A percentile compares a stretch with the other conserved stretches of the same genome.
These are phyloP conservation scores for Huntiella abstrusa DNA, from an alignment of 2,329 filamentous ascomycete genomes.

Conservation along the genomic window DNA sequence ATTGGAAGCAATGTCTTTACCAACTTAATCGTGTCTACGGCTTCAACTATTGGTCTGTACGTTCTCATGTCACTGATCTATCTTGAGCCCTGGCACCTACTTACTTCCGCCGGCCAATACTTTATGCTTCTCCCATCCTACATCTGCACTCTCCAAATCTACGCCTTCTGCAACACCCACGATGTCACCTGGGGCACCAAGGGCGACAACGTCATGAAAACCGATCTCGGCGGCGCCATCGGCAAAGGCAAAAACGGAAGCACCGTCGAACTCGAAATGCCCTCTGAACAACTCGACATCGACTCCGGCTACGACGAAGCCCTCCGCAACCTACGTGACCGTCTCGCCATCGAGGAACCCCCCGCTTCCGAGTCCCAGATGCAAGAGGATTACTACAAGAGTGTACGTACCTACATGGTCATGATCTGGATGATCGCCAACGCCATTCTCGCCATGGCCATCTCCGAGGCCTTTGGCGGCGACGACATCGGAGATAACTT, in stretches of 20 bases:
- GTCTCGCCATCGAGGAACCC: constrained; percentile 56
- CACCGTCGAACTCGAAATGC: constrained; percentile 92
- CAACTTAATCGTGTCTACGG: constrained; percentile 78
- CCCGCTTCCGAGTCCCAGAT: constrained; percentile 54
- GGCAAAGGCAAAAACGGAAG: constrained; percentile 42
- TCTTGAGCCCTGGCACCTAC: constrained; percentile 97
- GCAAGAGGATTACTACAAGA: constrained; percentile 97
- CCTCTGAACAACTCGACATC: constrained; percentile 91
- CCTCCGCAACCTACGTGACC: constrained; percentile 82
- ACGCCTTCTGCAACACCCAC: constrained; percentile 99
- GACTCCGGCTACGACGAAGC: constrained; percentile 96
- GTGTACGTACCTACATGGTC: constrained; percentile 95
- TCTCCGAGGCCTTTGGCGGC: constrained; percentile 66
- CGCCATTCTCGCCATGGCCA: constrained; percentile 79
- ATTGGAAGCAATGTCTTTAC: constrained; percentile 84
- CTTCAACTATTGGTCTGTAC: constrained; percentile 81
- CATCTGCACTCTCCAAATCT: constrained; percentile 94
- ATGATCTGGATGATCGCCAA: constrained; percentile 87
- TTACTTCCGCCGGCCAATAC: constrained; percentile 80
- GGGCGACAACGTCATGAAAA: constrained; percentile 87
- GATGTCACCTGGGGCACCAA: constrained; percentile 99
- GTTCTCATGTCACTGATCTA: constrained; percentile 94
- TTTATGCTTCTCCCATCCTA: constrained; percentile 82
- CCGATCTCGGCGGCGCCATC: constrained; percentile 73
- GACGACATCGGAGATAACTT: constrained; percentile 60